phyloP scores from a whole-genome alignment of 179 eudicot genomes.

The Drosera spatulata region DNA sequence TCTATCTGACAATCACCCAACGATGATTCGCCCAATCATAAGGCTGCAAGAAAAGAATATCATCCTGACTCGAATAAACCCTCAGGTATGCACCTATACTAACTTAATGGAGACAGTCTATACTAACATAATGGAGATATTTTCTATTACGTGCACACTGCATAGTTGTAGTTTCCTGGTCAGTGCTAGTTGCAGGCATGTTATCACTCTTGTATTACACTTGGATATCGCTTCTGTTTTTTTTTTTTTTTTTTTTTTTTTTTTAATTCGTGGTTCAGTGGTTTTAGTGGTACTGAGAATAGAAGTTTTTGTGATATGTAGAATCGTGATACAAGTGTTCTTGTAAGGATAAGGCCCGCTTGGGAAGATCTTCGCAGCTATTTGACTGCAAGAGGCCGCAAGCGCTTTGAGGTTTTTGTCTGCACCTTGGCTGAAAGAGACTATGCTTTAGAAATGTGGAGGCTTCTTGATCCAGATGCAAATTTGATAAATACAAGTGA shows the following conservation, averaged over 20 bases:
- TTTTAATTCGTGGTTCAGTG: not conserved
- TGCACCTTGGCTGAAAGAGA: constrained; percentile 99
- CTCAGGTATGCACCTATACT: constrained; percentile 37
- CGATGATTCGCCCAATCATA: constrained; percentile 75
- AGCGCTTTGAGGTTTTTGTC: constrained; percentile 95
- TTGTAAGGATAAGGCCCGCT: constrained; percentile 90
- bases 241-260: too few species aligned
- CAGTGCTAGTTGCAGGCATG: too few species aligned
- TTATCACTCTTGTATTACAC: too few species aligned
- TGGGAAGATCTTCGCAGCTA: constrained; percentile 94
- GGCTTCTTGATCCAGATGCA: constrained; percentile 96
- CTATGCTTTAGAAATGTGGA: constrained; percentile 99
- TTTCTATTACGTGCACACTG: too few species aligned
- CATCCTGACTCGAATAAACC: constrained; percentile 78
- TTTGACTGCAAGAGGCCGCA: constrained; percentile 81
- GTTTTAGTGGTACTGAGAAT: not conserved
- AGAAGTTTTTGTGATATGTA: constrained; percentile 13
- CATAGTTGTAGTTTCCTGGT: too few species aligned
- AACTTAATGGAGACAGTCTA: not conserved
- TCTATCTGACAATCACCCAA: constrained; percentile 65
- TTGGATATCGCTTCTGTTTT: too few species aligned
- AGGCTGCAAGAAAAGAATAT: constrained; percentile 63
- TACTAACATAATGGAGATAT: too few species aligned
- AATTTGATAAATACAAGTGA: constrained; percentile 64
- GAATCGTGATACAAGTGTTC: constrained; percentile 97